Conservation (phyloP, 306 rosid genomes). For the Neltuma alba region DNA sequence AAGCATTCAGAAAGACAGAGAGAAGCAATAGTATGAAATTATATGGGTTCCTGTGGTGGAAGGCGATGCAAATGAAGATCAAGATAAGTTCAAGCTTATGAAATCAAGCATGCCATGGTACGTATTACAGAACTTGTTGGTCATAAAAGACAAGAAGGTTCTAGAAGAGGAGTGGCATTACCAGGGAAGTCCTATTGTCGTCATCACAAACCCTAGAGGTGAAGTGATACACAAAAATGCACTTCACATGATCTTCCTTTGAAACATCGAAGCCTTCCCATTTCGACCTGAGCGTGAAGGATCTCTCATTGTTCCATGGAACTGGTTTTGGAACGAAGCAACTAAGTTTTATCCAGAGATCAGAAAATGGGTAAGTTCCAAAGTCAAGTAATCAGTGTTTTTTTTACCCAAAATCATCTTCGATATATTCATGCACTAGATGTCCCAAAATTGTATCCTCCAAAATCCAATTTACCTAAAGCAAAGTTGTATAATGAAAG, state of each 20-base stretch:
- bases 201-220: conserved; percentile 41
- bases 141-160: conserved; percentile 33
- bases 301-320: not conserved
- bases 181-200: conserved; percentile 38
- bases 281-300: not conserved
- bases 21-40: conserved; percentile 18
- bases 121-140: not conserved
- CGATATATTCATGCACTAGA: too few relatives aligned
- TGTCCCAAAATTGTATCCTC: too few relatives aligned
- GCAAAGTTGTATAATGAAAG: too few relatives aligned
- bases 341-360: not conserved
- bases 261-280: conserved; percentile 41
- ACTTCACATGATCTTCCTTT: conserved; percentile 36
- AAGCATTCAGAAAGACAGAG: conserved; percentile 22
- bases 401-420: too few relatives aligned
- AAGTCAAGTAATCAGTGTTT: too few relatives aligned
- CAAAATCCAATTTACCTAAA: too few relatives aligned
- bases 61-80: not conserved
- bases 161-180: conserved; percentile 42
- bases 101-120: conserved; percentile 49
- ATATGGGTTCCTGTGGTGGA: conserved; percentile 52
- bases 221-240: conserved; percentile 40
- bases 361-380: not conserved
- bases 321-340: not conserved
- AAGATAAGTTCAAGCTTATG: conserved; percentile 37